A percentile compares a stretch with the other conserved stretches of the same genome.
Conservation (phyloP, 345 rosid genomes). For the Moricandia moricandioides region DNA sequence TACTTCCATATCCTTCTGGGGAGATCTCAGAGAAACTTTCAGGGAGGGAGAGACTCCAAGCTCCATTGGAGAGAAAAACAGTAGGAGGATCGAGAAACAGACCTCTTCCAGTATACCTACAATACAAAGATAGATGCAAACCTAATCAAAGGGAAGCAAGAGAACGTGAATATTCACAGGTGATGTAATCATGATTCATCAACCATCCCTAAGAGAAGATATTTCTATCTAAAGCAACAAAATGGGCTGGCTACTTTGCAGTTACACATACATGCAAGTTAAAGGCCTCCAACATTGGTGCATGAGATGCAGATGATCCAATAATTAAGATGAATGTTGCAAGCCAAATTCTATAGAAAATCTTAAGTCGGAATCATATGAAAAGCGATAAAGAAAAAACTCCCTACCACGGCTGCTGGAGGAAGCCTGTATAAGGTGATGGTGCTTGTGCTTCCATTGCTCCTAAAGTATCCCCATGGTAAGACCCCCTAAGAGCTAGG, state of each 20-base stretch:
- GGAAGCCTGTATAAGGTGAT: conserved; percentile 79
- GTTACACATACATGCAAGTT: neutral
- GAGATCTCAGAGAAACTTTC: conserved; percentile 38
- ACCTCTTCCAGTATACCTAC: conserved; percentile 93
- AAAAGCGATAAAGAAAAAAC: conserved; percentile 19
- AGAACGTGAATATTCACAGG: neutral
- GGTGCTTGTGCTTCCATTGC: conserved; percentile 99
- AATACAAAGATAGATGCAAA: neutral
- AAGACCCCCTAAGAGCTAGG: conserved; percentile 85
- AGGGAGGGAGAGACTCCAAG: conserved; percentile 70
- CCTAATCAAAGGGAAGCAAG: neutral
- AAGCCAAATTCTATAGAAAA: neutral
- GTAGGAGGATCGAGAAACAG: conserved; percentile 89
- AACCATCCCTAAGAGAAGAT: too few relatives aligned
- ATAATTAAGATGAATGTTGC: conserved; percentile 4
- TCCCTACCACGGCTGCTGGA: conserved; percentile 89
- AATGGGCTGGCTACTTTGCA: neutral
- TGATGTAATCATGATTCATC: neutral
- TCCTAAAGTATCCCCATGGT: conserved; percentile 97
- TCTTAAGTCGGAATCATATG: neutral
- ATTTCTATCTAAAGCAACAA: neutral
- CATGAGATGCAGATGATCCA: conserved; percentile 11
- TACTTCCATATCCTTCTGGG: conserved; percentile 43
- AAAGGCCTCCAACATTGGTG: neutral
- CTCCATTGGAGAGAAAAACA: conserved; percentile 51